A percentile compares a stretch with the other conserved stretches of the same genome.
Conservation (phyloP, 2,329 filamentous ascomycete genomes). For the Fusarium sp. region DNA sequence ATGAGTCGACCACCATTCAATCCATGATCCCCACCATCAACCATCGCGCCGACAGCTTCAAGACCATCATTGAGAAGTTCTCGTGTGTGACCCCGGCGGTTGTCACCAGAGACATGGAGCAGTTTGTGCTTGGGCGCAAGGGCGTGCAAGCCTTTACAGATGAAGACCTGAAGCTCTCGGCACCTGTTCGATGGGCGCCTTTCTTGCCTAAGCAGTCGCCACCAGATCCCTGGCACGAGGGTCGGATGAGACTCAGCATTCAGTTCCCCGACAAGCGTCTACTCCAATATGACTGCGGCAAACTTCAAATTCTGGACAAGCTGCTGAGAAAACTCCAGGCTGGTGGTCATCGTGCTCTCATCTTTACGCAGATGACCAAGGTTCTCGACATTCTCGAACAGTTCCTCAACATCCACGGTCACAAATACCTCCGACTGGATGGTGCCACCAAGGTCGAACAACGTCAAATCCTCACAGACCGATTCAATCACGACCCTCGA, state of each 20-base stretch:
- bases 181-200: constrained; percentile 65
- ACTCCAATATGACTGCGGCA: constrained; percentile 98
- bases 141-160: constrained; percentile 69
- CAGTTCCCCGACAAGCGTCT: constrained; percentile 97
- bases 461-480: constrained; percentile 92
- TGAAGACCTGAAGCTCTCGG: constrained; percentile 67
- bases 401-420: constrained; percentile 96
- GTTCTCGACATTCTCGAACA: constrained; percentile 97
- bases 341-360: constrained; percentile 91
- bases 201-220: constrained; percentile 68
- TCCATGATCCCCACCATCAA: constrained; percentile 80
- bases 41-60: constrained; percentile 77
- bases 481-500: constrained; percentile 94
- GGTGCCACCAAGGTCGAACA: constrained; percentile 97
- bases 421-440: constrained; percentile 95
- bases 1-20: constrained; percentile 72
- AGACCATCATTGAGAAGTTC: constrained; percentile 85
- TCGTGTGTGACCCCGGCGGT: constrained; percentile 92
- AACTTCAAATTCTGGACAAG: constrained; percentile 89
- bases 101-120: constrained; percentile 81
- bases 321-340: constrained; percentile 88
- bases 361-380: constrained; percentile 99
- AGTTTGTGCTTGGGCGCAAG: constrained; percentile 72
- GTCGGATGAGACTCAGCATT: constrained; percentile 91
- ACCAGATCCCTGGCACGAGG: constrained; percentile 90